These are phyloP conservation scores for Diddensiella transvaalensis DNA, from an alignment of 805 yeast genomes.

Conservation along the genomic window DNA sequence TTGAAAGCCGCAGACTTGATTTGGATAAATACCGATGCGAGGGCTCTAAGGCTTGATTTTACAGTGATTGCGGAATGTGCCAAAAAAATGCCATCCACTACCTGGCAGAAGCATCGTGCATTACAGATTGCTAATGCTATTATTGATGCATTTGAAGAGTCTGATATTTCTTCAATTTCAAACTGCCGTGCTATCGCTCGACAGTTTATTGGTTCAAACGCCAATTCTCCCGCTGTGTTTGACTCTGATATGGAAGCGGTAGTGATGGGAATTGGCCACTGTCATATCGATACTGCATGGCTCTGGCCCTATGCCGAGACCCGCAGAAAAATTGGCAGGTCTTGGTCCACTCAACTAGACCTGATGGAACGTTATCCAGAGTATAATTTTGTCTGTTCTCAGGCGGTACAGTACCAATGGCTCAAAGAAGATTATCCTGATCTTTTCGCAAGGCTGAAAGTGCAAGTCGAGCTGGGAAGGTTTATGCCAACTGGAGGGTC, in stretches of 20 bases:
- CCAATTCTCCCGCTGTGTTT: conserved; percentile 61
- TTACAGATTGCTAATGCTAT: conserved; percentile 72
- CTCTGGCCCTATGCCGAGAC: conserved; percentile 98
- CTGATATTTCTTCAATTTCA: conserved; percentile 47
- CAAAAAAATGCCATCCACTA: conserved; percentile 65
- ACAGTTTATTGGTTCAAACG: conserved; percentile 57
- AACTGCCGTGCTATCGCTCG: conserved; percentile 64
- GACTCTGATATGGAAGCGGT: conserved; percentile 35
- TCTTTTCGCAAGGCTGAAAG: conserved; percentile 55
- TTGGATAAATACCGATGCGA: conserved; percentile 75
- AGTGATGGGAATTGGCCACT: conserved; percentile 82
- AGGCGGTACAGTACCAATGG: conserved; percentile 95
- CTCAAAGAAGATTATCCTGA: conserved; percentile 79
- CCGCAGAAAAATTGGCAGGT: conserved; percentile 81
- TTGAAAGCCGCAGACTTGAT: conserved; percentile 69
- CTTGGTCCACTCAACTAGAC: conserved; percentile 89
- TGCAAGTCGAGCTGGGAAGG: conserved; percentile 59
- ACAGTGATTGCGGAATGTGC: conserved; percentile 88
- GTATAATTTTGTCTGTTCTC: conserved; percentile 88
- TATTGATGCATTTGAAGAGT: conserved; percentile 75
- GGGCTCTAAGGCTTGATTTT: conserved; percentile 71
- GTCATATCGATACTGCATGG: conserved; percentile 99
- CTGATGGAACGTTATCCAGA: conserved; percentile 84
- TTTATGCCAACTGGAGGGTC: conserved; percentile 92
- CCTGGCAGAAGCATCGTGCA: conserved; percentile 80